Conservation (phyloP, 1,284 basidiomycete species). For the Apiotrichum gamsii region DNA sequence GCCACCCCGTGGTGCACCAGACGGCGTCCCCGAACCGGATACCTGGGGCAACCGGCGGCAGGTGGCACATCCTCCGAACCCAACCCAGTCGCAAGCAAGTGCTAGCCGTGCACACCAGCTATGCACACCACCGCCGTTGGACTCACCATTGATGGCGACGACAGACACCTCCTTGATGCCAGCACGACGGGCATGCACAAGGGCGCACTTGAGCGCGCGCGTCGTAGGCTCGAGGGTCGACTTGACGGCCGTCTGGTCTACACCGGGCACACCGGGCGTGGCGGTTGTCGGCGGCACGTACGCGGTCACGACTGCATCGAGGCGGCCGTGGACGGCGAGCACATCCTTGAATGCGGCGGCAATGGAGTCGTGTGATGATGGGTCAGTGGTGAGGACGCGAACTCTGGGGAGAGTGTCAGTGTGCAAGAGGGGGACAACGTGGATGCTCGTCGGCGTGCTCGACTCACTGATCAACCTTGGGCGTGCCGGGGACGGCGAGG, state of each 20-base stretch:
- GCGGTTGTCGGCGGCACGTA: background rate
- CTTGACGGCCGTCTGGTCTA: slow-evolving; percentile 3
- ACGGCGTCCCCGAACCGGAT: no score
- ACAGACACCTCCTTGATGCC: background rate
- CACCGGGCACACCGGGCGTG: background rate
- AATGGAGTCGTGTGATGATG: background rate
- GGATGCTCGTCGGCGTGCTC: no score
- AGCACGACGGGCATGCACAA: background rate
- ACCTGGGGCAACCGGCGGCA: no score
- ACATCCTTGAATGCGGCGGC: background rate
- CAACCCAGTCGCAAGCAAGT: no score
- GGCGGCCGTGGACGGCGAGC: background rate
- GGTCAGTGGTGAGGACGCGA: background rate
- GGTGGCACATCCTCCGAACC: no score
- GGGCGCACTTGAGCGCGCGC: background rate
- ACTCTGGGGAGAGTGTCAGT: background rate
- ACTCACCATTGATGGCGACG: background rate
- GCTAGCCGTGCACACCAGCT: no score
- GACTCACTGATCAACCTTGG: background rate
- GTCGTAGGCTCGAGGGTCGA: background rate
- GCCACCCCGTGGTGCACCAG: no score
- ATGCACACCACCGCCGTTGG: no score
- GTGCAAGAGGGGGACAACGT: background rate
- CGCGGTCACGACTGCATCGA: background rate
- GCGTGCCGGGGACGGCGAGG: background rate